phyloP scores from a whole-genome alignment of 768 basidiomycete genomes.

The Pleurotus platypus region DNA sequence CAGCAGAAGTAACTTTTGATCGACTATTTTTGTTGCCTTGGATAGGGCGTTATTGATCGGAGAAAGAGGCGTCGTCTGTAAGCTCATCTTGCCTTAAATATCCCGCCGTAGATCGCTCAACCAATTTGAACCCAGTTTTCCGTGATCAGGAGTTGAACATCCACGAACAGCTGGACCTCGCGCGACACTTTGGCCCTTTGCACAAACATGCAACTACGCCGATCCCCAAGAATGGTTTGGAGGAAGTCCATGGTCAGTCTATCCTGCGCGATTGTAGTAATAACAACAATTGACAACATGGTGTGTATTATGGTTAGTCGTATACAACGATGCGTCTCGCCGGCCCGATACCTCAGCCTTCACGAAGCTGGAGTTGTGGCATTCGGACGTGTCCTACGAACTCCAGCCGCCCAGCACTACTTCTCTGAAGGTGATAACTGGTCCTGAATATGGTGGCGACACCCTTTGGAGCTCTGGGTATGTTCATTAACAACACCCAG shows the following conservation, averaged over 20 bases:
- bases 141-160: slow-evolving; percentile 70
- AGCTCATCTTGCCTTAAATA: slow-evolving; percentile 18
- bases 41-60: slow-evolving; percentile 67
- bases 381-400: slow-evolving; percentile 83
- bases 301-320: slow-evolving; percentile 37
- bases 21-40: slow-evolving; percentile 1
- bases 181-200: slow-evolving; percentile 66
- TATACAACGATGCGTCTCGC: slow-evolving; percentile 64
- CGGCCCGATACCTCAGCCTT: slow-evolving; percentile 64
- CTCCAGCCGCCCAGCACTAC: slow-evolving; percentile 78
- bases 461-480: slow-evolving; percentile 81
- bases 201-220: slow-evolving; percentile 85
- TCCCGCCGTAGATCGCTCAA: background rate
- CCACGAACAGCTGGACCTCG: slow-evolving; percentile 68
- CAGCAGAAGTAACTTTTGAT: no score
- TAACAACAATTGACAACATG: slow-evolving; percentile 7
- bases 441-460: slow-evolving; percentile 72
- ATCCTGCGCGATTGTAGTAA: background rate
- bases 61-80: slow-evolving; percentile 76
- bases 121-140: slow-evolving; percentile 46
- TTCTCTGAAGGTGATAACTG: slow-evolving; percentile 69
- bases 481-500: slow-evolving; percentile 13
- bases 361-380: slow-evolving; percentile 75
- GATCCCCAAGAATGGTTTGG: slow-evolving; percentile 68
- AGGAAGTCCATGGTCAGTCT: slow-evolving; percentile 67